These are phyloP conservation scores for Fusarium vanettenii DNA, from an alignment of 2,329 filamentous ascomycete genomes.

Conservation along the genomic window DNA sequence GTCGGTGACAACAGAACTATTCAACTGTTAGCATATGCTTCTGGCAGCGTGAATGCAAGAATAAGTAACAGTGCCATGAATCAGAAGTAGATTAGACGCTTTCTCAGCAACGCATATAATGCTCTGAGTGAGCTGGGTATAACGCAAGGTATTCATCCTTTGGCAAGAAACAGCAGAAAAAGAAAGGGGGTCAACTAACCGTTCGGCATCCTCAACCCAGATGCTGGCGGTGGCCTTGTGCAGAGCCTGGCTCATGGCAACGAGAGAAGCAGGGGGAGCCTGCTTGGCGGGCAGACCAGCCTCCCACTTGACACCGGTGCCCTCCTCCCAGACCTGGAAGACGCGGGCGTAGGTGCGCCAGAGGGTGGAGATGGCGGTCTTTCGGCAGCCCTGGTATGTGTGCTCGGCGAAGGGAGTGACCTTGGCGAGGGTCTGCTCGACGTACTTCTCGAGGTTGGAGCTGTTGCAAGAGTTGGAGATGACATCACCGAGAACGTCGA, in stretches of 20 bases:
- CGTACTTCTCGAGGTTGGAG: conserved; percentile 79
- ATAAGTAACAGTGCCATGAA: conserved; percentile 43
- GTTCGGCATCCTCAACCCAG: conserved; percentile 91
- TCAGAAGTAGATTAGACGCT: conserved; percentile 62
- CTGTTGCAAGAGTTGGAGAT: conserved; percentile 86
- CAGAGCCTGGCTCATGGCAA: conserved; percentile 87
- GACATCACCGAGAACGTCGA: conserved; percentile 94
- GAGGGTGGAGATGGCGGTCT: conserved; percentile 89
- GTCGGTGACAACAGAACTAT: conserved; percentile 87
- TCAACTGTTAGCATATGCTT: conserved; percentile 55
- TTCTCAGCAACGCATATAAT: conserved; percentile 87
- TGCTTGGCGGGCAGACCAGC: conserved; percentile 86
- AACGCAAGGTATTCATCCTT: conserved; percentile 92
- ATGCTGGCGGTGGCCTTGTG: conserved; percentile 85
- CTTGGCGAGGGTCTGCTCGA: conserved; percentile 87
- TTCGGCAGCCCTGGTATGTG: conserved; percentile 91
- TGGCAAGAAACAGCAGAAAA: conserved; percentile 43
- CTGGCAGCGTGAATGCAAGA: conserved; percentile 29
- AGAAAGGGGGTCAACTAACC: conserved; percentile 71
- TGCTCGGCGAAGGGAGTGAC: conserved; percentile 87
- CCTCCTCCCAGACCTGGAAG: conserved; percentile 86
- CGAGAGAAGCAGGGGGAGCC: conserved; percentile 80
- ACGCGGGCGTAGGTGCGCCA: conserved; percentile 95
- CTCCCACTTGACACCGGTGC: conserved; percentile 83
- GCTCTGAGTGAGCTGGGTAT: conserved; percentile 99